Evolutionary conservation across 2,329 filamentous ascomycete genomes (phyloP).

Genomic region (Macrophomina pseudophaseolina): DNA sequence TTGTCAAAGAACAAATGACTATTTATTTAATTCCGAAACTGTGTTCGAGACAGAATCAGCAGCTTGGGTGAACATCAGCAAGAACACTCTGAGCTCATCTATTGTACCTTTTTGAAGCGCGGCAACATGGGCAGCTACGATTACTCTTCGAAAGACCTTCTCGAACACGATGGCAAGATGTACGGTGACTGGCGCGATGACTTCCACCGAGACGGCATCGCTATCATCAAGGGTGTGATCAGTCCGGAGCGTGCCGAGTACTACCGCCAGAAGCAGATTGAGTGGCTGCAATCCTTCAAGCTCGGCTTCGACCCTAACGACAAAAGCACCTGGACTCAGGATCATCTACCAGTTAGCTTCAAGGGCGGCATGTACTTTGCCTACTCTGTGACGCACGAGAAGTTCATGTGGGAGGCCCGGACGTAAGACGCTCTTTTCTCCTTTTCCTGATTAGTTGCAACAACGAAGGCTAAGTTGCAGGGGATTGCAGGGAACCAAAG

Average conservation of each 20-base stretch:
- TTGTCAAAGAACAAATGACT: background rate
- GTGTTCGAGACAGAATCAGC: background rate
- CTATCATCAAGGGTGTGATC: conserved; percentile 36
- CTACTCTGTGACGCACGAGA: conserved; percentile 49
- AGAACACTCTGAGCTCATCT: background rate
- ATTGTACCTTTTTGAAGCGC: background rate
- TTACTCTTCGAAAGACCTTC: conserved; percentile 12
- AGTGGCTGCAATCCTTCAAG: conserved; percentile 39
- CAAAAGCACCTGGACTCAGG: conserved; percentile 48
- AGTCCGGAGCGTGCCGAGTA: conserved; percentile 34
- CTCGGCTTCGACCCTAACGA: conserved; percentile 39
- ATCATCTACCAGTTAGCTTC: conserved; percentile 47
- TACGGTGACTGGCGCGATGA: conserved; percentile 41
- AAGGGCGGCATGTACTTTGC: conserved; percentile 50
- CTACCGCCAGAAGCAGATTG: conserved; percentile 38
- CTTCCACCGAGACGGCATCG: conserved; percentile 37
- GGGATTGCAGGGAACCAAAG: conserved; percentile 39
- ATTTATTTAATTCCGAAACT: conserved; percentile 7
- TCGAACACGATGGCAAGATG: conserved; percentile 28
- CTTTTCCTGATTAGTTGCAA: background rate
- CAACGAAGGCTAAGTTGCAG: background rate
- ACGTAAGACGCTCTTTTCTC: background rate
- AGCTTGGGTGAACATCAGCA: background rate
- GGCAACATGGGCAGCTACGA: conserved; percentile 12
- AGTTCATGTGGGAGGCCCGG: conserved; percentile 52